Evolutionary conservation across 192 early-diverging fungal species (phyloP).

Genomic region (Umbelopsis vinacea): DNA sequence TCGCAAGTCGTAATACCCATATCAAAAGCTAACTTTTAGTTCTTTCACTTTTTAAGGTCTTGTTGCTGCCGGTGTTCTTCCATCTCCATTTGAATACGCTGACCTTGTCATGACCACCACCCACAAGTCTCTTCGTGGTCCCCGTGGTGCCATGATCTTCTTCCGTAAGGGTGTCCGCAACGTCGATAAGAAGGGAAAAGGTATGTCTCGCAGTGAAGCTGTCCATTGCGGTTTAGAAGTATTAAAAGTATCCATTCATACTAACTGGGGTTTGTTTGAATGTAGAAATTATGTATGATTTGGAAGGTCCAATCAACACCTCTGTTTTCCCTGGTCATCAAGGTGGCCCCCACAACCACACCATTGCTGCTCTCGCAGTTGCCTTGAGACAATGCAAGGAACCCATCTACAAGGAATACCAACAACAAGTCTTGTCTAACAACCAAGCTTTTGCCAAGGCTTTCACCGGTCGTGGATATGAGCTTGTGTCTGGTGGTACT

Average conservation of each 20-base stretch:
- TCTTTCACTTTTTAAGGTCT: slow-evolving; percentile 55
- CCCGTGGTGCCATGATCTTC: slow-evolving; percentile 98
- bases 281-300: slow-evolving; percentile 79
- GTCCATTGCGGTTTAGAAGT: too few relatives aligned
- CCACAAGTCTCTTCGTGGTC: slow-evolving; percentile 98
- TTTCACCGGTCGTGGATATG: slow-evolving; percentile 73
- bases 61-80: slow-evolving; percentile 86
- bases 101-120: slow-evolving; percentile 99
- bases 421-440: slow-evolving; percentile 89
- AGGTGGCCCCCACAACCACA: slow-evolving; percentile 99
- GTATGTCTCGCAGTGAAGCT: slow-evolving; percentile 29
- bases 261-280: background rate
- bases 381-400: slow-evolving; percentile 86
- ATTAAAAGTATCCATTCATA: too few relatives aligned
- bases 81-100: slow-evolving; percentile 88
- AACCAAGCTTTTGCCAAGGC: slow-evolving; percentile 85
- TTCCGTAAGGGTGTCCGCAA: slow-evolving; percentile 91
- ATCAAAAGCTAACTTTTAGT: slow-evolving; percentile 18
- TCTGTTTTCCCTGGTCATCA: slow-evolving; percentile 99
- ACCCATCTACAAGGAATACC: slow-evolving; percentile 88
- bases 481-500: slow-evolving; percentile 91
- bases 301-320: slow-evolving; percentile 94
- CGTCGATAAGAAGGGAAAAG: slow-evolving; percentile 90
- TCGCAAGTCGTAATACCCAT: background rate
- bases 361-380: slow-evolving; percentile 93